Conservation (phyloP, 345 rosid species). For the Eucalyptus pauciflora region DNA sequence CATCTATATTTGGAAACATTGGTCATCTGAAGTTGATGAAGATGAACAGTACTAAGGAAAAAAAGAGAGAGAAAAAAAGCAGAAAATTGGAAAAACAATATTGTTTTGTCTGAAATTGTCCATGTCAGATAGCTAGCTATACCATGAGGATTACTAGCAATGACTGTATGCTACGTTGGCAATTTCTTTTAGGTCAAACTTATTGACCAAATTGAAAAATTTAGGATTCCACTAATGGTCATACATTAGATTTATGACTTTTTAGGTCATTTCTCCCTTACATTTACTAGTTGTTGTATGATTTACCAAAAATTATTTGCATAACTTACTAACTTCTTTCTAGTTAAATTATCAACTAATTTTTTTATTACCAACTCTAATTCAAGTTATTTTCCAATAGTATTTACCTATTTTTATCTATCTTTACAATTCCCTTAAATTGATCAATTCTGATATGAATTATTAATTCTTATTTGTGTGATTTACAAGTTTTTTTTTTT, state of each 20-base stretch:
- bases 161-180: neutral
- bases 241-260: neutral
- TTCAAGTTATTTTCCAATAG: neutral
- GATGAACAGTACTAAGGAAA: neutral
- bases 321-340: neutral
- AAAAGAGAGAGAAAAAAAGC: neutral
- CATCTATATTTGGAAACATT: no score
- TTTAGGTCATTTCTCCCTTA: neutral
- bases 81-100: neutral
- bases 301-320: neutral
- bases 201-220: no score
- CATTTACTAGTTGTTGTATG: neutral
- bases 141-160: neutral
- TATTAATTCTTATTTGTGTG: neutral
- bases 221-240: fast-evolving
- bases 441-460: neutral
- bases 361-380: neutral
- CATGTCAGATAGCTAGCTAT: neutral
- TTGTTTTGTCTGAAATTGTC: neutral
- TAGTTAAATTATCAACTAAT: neutral
- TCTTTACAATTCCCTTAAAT: neutral
- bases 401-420: neutral
- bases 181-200: neutral
- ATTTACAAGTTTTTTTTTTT: neutral
- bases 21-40: neutral